Base-by-base conservation (phyloP, 169 alveolate species). In the Cryptosporidium bovis region DNA sequence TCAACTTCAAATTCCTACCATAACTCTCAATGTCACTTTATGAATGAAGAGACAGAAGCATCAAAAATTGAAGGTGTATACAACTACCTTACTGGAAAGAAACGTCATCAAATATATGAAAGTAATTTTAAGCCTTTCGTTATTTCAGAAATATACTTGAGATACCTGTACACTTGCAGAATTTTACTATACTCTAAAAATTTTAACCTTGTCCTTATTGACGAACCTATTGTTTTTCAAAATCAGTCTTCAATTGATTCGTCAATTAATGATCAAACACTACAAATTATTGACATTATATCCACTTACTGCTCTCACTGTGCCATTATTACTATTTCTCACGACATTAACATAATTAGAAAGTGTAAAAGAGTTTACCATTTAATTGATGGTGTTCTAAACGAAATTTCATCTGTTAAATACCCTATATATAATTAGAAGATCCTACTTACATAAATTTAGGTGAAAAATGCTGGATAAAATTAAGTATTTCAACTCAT, bases 241-340 rank as follows among this genome's bases (percentile, higher is more conserved):
- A 66, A 62, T 77, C 65, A 77, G 27, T 40, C 36, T 2, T 77
- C 65, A n/a, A 44, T 20, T 2, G 46, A 77, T 62, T 77, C 71
- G 18, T 40, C 60, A 10, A 77, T 77, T 36, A 77, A 60, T 56
- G 71, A 62, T 36, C 69, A 77, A 77, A 62, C 77, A 0, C 40
- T 77, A 3, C 77, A 77, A 60, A 56, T 77, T 33, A 60, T 77
- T 18, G 87, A 77, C 16, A 77, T 77, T 15, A 77, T 77, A 13
- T 77, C 71, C 15, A 77, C 69, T 18, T 77, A 77, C 53, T 77
- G 87, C 27, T 77, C 87, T 13, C 87, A 77, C 64, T 77, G 65
- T 60, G 87, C 71, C 1, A 66, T 77, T n/a, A 56, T 77, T 44
- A 62, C 71, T 2, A 77, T 77, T 24, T 77, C 87, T 16, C 87